A percentile compares a stretch with the other conserved stretches of the same genome.
phyloP scores from a whole-genome alignment of 202 grass and related monocot genomes.

The Saccharum hybrid region DNA sequence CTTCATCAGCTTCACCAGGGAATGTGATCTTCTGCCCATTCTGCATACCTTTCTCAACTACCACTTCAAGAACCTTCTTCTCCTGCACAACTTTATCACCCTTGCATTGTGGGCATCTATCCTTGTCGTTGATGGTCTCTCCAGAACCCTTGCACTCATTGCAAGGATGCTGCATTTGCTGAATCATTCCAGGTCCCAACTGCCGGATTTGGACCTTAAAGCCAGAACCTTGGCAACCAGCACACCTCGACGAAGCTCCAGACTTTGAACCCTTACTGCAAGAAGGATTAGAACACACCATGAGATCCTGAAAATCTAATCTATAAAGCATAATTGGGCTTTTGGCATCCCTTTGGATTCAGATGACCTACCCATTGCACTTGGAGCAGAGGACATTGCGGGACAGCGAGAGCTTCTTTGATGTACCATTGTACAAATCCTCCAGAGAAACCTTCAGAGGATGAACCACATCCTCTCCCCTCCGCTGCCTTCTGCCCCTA shows the following conservation, averaged over 20 bases:
- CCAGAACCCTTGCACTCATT: constrained; percentile 87
- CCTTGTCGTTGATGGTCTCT: constrained; percentile 82
- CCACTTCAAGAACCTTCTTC: constrained; percentile 84
- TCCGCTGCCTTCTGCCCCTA: constrained; percentile 74
- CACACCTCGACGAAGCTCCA: constrained; percentile 69
- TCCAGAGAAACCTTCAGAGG: constrained; percentile 86
- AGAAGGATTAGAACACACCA: neutral
- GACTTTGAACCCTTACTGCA: constrained; percentile 93
- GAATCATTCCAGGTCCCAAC: constrained; percentile 84
- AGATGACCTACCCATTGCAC: constrained; percentile 65
- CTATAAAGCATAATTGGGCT: neutral
- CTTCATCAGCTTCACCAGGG: constrained; percentile 89
- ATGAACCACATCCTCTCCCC: constrained; percentile 89
- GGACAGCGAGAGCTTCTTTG: constrained; percentile 84
- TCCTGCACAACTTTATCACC: constrained; percentile 87
- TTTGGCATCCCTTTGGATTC: neutral
- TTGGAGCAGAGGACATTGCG: constrained; percentile 85
- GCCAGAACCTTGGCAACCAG: constrained; percentile 71
- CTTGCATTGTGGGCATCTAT: constrained; percentile 82
- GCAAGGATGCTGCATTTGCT: constrained; percentile 96
- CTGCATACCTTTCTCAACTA: constrained; percentile 93
- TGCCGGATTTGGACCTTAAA: constrained; percentile 82
- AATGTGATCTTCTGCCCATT: constrained; percentile 92
- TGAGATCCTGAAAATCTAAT: neutral
- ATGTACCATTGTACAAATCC: constrained; percentile 83